These are phyloP conservation scores for Paratinospora sagittata DNA, from an alignment of 164 flowering plant genomes.

Conservation along the genomic window DNA sequence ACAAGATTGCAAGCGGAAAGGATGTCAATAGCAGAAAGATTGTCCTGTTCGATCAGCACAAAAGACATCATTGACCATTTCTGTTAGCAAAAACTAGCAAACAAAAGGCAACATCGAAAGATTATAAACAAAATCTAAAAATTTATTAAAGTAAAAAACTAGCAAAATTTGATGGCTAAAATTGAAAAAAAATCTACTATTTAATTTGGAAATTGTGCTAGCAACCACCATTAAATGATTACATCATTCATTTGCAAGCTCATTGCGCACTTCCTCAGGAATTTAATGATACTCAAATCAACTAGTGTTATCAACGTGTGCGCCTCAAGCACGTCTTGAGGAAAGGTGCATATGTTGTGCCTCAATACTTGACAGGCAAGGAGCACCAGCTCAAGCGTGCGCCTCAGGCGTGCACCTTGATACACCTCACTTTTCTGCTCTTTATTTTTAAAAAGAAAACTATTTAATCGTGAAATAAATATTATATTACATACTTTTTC, in stretches of 20 bases:
- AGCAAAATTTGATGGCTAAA: neutral
- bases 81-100: neutral
- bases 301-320: too few species aligned
- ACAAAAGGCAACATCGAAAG: neutral
- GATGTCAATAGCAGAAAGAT: conserved; percentile 94
- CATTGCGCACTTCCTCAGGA: neutral
- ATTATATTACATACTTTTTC: too few species aligned
- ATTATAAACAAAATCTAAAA: neutral
- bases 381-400: too few species aligned
- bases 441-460: too few species aligned
- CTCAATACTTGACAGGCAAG: too few species aligned
- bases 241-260: neutral
- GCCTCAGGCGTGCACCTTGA: too few species aligned
- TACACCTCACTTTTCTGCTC: too few species aligned
- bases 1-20: conserved; percentile 98
- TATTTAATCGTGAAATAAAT: too few species aligned
- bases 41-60: conserved; percentile 55
- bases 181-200: neutral
- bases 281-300: too few species aligned
- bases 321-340: too few species aligned
- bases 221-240: neutral
- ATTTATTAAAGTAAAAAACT: too few species aligned
- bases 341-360: too few species aligned
- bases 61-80: conserved; percentile 5
- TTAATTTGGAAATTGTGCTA: neutral